Base-by-base conservation (phyloP, 2,329 filamentous ascomycete species). In the Pyrenophora teres region DNA sequence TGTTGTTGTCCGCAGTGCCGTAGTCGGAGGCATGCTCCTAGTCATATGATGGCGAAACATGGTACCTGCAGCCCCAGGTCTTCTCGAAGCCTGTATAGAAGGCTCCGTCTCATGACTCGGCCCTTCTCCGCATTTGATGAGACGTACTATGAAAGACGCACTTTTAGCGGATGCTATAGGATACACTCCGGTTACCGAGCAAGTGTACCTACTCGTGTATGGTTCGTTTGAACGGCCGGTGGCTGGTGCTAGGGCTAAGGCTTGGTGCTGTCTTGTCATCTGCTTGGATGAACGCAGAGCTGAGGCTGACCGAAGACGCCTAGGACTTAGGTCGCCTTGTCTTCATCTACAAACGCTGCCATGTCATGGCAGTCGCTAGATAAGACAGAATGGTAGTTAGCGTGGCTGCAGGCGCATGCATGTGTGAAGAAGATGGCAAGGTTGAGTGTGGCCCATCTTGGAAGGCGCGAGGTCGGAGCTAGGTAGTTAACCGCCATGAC, bases 51-150 rank as follows among this genome's bases (percentile, higher is more conserved):
- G 21, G 42, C 31, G 42, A 25, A 2, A 27, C 10, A 18, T 53
- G 56, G 59, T 57, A 60, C 57, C 47, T 62, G 54, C 54, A 47
- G 46, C 40, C 45, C 46, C 18, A 18, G 30, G 36, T 31, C 44
- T 62, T 58, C 56, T 52, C 50, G 54, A 62, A 60, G 49, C 42
- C 35, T 44, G 46, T 50, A 38, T 18, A 37, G 43, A 45, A 54
- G 45, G 40, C 52, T 49, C 39, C 25, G 32, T 37, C 35, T 46
- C 47, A 43, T 46, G 25, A 42, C 37, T 50, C 23, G 35, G 19
- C 31, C 18, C 25, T 40, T 50, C 56, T 52, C 59, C 59, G 52
- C 54, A 57, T 37, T 60, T 57, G 56, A 62, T 57, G 49, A 52
- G 21, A 46, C 31, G 36, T 41, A 45, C 53, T 48, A 31, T 39